Conservation (phyloP, 805 yeast species). For the Candida saitoana region DNA sequence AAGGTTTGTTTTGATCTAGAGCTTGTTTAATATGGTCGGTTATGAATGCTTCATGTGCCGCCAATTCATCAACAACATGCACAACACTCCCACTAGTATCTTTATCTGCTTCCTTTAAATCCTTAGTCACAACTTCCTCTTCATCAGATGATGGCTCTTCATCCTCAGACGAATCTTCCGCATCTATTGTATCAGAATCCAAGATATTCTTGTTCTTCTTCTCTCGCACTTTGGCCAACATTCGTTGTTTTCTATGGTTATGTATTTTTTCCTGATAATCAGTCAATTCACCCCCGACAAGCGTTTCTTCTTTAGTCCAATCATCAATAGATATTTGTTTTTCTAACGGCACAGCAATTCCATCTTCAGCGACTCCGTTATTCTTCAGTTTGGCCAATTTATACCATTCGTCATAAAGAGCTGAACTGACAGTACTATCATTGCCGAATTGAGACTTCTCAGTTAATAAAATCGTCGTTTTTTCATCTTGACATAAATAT, state of each 20-base stretch:
- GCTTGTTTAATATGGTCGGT: conserved; percentile 34
- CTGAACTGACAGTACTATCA: conserved; percentile 43
- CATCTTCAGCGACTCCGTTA: conserved; percentile 49
- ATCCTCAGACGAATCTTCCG: conserved; percentile 29
- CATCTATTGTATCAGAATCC: conserved; percentile 31
- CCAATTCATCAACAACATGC: conserved; percentile 25
- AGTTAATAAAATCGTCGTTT: conserved; percentile 70
- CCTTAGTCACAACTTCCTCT: conserved; percentile 16
- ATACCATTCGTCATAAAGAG: conserved; percentile 54
- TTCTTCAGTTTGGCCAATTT: conserved; percentile 31
- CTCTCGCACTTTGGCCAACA: conserved; percentile 39
- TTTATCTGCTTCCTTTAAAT: conserved; percentile 1
- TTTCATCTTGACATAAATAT: conserved; percentile 58
- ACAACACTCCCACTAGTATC: conserved; percentile 1
- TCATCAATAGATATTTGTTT: conserved; percentile 39
- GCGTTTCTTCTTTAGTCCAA: conserved; percentile 44
- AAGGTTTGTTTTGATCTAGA: conserved; percentile 42
- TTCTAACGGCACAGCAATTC: conserved; percentile 53
- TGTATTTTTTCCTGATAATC: conserved; percentile 46
- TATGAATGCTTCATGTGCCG: conserved; percentile 38
- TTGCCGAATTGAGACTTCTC: conserved; percentile 48
- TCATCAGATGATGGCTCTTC: conserved; percentile 29
- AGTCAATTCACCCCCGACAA: conserved; percentile 48
- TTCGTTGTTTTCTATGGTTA: conserved; percentile 40
- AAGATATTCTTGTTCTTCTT: conserved; percentile 36